Evolutionary conservation across 306 rosid species (phyloP).

Genomic region (Cotoneaster glaucophyllus): DNA sequence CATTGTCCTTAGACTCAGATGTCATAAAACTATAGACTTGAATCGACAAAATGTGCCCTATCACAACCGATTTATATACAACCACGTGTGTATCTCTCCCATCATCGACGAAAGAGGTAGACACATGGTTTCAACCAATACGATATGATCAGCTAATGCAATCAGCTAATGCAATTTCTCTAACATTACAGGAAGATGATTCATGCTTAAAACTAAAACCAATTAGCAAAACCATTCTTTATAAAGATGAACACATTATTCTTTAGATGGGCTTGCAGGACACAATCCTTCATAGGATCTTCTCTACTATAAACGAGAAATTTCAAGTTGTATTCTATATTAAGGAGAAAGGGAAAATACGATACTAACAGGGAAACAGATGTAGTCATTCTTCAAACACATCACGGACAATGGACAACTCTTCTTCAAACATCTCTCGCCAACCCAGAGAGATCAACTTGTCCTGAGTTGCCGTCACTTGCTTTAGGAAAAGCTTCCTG

Average conservation of each 20-base stretch:
- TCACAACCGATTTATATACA: too few species aligned
- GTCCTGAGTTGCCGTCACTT: conserved; percentile 25
- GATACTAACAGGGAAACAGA: not conserved
- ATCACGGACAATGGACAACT: not conserved
- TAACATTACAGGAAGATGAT: not conserved
- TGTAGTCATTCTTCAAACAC: not conserved
- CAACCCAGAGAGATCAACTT: conserved; percentile 46
- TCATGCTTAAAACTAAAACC: not conserved
- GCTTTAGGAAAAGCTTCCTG: conserved; percentile 32
- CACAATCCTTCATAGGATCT: not conserved
- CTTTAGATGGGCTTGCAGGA: not conserved
- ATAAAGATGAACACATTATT: not conserved
- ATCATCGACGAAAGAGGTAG: too few species aligned
- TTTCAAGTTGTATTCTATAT: not conserved
- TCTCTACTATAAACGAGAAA: not conserved
- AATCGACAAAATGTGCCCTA: too few species aligned
- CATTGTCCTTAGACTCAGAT: not conserved
- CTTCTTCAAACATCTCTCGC: conserved; percentile 61
- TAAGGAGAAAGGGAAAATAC: not conserved
- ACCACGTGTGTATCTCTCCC: too few species aligned
- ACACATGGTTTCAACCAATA: too few species aligned
- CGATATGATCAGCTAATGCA: too few species aligned
- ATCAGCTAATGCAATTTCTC: too few species aligned
- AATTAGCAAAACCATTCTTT: not conserved
- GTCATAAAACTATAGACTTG: not conserved